A percentile compares a stretch with the other conserved stretches of the same genome.
Evolutionary conservation across 352 stramenopile genomes (phyloP).

Genomic region (Phytophthora pisi): DNA sequence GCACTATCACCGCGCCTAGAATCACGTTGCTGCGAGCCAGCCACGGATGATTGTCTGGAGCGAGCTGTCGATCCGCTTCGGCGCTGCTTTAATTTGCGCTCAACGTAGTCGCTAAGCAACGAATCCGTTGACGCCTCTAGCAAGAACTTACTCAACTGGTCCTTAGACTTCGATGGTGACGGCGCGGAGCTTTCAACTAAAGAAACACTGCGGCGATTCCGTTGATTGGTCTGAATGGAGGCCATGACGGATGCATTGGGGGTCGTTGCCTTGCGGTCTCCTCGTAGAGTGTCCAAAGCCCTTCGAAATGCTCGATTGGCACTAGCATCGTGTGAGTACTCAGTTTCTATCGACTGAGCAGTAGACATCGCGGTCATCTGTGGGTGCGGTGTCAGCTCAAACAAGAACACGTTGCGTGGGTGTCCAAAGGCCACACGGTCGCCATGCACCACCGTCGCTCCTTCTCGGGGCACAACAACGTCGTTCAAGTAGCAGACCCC

Average conservation of each 20-base stretch:
- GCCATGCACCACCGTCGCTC: constrained; percentile 57
- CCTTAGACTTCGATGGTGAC: constrained; percentile 19
- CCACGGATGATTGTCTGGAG: constrained; percentile 9
- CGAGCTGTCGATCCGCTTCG: constrained; percentile 12
- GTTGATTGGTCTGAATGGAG: constrained; percentile 24
- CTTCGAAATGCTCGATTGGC: constrained; percentile 43
- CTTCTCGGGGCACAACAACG: constrained; percentile 41
- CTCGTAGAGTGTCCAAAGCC: constrained; percentile 51
- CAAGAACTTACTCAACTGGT: constrained; percentile 51
- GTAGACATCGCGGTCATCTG: constrained; percentile 3
- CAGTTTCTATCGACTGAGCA: constrained; percentile 5
- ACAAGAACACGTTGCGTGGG: constrained; percentile 52
- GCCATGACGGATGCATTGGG: constrained; percentile 19
- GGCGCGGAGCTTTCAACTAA: constrained; percentile 5
- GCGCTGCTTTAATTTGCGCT: constrained; percentile 64
- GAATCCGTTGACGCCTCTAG: constrained; percentile 62
- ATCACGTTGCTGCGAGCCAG: constrained; percentile 7
- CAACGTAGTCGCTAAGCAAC: constrained; percentile 64
- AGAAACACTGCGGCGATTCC: constrained; percentile 11
- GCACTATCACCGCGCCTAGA: constrained; percentile 4
- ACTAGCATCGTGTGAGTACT: constrained; percentile 5
- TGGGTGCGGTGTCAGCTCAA: constrained; percentile 42
- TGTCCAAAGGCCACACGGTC: constrained; percentile 65
- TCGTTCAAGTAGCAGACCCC: constrained; percentile 65
- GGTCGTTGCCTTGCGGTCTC: constrained; percentile 36